phyloP scores from a whole-genome alignment of 73 alveolate species.

The Stentor coeruleus region DNA sequence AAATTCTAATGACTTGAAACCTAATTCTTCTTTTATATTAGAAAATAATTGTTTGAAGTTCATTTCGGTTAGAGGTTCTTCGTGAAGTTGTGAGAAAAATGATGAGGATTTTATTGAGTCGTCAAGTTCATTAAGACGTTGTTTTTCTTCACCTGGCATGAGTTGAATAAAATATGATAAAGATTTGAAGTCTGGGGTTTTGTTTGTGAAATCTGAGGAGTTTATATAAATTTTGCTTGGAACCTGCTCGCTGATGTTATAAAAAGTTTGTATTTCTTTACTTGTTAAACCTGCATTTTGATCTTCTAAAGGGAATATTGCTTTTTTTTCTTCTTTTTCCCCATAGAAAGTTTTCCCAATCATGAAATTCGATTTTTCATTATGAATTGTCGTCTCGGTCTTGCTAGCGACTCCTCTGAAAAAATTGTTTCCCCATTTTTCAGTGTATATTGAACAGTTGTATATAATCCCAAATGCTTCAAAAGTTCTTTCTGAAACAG shows the following conservation, averaged over 20 bases:
- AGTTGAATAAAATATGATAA: background rate
- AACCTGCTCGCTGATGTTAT: background rate
- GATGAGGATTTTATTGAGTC: background rate
- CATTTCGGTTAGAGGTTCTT: background rate
- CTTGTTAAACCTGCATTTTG: background rate
- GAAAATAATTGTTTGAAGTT: background rate
- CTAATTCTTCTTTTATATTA: background rate
- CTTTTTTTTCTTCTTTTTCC: background rate
- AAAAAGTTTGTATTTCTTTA: background rate
- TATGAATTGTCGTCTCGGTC: background rate
- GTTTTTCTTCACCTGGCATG: constrained; percentile 2
- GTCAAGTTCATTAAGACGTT: background rate
- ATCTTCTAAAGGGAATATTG: background rate
- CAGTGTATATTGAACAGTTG: background rate
- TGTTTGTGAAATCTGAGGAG: background rate
- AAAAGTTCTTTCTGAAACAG: background rate
- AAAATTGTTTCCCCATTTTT: background rate
- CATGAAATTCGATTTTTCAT: background rate
- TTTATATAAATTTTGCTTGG: background rate
- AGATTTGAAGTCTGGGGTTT: background rate
- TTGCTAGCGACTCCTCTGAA: constrained; percentile 9
- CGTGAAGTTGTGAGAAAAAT: background rate
- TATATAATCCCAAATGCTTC: background rate
- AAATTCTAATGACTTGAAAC: background rate
- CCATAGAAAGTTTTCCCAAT: constrained; percentile 2